These are phyloP conservation scores for Mycena galericulata DNA, from an alignment of 768 basidiomycete species.

Conservation along the genomic window DNA sequence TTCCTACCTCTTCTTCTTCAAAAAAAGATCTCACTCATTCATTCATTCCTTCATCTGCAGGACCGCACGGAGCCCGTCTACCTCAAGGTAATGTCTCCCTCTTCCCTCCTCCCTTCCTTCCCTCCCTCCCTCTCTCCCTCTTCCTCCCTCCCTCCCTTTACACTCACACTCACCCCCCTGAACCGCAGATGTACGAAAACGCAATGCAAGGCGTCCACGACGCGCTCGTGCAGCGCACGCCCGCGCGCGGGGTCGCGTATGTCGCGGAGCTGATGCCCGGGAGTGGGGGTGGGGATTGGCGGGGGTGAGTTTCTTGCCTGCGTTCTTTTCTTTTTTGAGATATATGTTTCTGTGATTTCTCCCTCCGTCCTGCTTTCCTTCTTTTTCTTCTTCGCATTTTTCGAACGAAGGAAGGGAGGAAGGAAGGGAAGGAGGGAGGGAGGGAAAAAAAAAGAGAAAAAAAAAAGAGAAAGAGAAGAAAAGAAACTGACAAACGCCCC, in stretches of 20 bases:
- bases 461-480: no score
- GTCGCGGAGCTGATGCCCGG: constrained; percentile 74
- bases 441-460: no score
- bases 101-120: no score
- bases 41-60: constrained; percentile 40
- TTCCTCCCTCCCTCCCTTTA: no score
- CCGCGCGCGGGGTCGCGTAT: constrained; percentile 63
- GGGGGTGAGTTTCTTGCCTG: no score
- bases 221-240: constrained; percentile 66
- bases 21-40: no score
- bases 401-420: no score
- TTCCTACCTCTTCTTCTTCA: no score
- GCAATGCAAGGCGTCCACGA: constrained; percentile 77
- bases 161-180: constrained; percentile 25
- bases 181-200: constrained; percentile 75
- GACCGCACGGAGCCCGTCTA: constrained; percentile 72
- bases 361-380: neutral
- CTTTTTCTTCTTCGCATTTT: neutral
- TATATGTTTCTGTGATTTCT: no score
- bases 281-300: constrained; percentile 33
- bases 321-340: no score
- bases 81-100: constrained; percentile 54
- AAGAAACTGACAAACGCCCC: no score
- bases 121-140: constrained; percentile 27
- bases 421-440: no score